These are phyloP conservation scores for Linaria vulgaris DNA, from an alignment of 257 asterid species.

Conservation along the genomic window DNA sequence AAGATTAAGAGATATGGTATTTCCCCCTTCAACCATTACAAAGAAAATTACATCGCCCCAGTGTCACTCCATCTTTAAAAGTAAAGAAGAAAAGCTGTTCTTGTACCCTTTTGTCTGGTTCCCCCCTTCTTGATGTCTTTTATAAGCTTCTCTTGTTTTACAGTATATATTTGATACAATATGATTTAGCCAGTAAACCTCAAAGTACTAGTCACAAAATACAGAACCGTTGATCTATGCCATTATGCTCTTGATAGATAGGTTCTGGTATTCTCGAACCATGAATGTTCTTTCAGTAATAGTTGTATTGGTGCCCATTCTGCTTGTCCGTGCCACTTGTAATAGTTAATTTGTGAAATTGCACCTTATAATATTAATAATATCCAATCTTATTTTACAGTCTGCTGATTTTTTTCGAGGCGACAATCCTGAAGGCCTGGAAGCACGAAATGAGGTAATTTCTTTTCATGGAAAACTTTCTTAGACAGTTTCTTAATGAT, in stretches of 20 bases:
- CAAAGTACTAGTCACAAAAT: conserved; percentile 1
- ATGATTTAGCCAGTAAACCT: not conserved
- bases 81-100: conserved; percentile 10
- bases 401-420: conserved; percentile 96
- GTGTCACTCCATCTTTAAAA: not conserved
- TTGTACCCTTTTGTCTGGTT: not conserved
- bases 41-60: not conserved
- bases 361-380: not conserved
- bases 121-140: not conserved
- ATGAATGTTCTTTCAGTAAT: not conserved
- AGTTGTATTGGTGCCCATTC: conserved; percentile 4
- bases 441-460: conserved; percentile 97
- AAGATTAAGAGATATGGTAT: not conserved
- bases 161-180: conserved; percentile 3
- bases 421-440: conserved; percentile 94
- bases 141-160: conserved; percentile 1
- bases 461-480: conserved; percentile 8
- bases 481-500: not conserved
- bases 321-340: not conserved
- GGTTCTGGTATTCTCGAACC: not conserved
- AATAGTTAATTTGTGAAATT: not conserved
- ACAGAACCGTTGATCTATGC: not conserved
- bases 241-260: not conserved
- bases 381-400: conserved; percentile 46
- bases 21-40: not conserved